phyloP scores from a whole-genome alignment of 2,329 filamentous ascomycete genomes.

The Curvularia hawaiiensis region DNA sequence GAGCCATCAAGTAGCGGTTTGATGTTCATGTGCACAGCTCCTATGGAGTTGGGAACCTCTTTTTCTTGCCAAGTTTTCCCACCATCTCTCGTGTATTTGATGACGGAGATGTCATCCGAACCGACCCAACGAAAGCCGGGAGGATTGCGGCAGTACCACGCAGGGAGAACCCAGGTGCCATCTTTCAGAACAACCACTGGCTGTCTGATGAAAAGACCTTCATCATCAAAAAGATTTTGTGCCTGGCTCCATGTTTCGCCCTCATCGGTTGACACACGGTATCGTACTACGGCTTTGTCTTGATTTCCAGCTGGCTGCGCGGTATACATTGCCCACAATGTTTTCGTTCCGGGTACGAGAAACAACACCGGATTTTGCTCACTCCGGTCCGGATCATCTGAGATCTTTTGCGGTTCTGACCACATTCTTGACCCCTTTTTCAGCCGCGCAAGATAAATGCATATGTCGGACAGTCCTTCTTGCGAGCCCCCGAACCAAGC shows the following conservation, averaged over 20 bases:
- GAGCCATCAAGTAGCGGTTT: neutral
- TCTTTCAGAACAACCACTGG: neutral
- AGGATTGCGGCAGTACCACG: neutral
- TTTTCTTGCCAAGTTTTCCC: neutral
- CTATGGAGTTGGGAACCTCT: neutral
- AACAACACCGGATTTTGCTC: neutral
- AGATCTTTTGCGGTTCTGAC: neutral
- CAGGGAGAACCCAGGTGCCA: neutral
- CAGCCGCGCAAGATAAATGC: neutral
- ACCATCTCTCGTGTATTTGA: neutral
- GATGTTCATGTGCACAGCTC: slow-evolving; percentile 1
- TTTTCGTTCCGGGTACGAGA: neutral
- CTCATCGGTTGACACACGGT: neutral
- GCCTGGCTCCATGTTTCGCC: neutral
- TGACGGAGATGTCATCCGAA: neutral
- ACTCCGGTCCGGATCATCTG: neutral
- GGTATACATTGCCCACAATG: neutral
- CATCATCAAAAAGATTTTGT: neutral
- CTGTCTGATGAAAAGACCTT: neutral
- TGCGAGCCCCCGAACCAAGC: neutral
- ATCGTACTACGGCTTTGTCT: neutral
- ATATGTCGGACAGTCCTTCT: neutral
- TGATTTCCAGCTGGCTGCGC: neutral
- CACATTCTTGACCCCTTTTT: neutral
- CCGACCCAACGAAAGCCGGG: slow-evolving; percentile 1